phyloP scores from a whole-genome alignment of 352 stramenopile genomes.

The Halophytophthora batemanensis region DNA sequence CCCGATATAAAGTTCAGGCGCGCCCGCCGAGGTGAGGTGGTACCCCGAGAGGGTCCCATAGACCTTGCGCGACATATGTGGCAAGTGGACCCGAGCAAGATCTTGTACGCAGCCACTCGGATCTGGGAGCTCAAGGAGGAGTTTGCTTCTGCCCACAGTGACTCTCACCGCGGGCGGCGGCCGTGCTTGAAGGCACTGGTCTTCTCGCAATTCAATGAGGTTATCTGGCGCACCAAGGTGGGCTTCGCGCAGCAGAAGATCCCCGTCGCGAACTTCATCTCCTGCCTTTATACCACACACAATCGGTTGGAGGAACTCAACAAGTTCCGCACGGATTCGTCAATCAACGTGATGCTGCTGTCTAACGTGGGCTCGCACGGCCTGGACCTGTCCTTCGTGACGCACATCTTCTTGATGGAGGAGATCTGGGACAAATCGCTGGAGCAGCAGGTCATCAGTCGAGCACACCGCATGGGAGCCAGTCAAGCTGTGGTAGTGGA shows the following conservation, averaged over 20 bases:
- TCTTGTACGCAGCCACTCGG: slow-evolving; percentile 50
- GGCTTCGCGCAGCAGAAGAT: slow-evolving; percentile 57
- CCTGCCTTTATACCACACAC: slow-evolving; percentile 19
- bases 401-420: slow-evolving; percentile 96
- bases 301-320: slow-evolving; percentile 35
- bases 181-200: slow-evolving; percentile 61
- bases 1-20: too few species aligned
- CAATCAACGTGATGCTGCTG: slow-evolving; percentile 89
- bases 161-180: neutral
- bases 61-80: too few species aligned
- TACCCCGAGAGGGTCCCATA: too few species aligned
- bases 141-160: slow-evolving; percentile 9
- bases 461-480: slow-evolving; percentile 94
- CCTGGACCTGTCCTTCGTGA: slow-evolving; percentile 96
- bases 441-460: slow-evolving; percentile 92
- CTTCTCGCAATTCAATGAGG: slow-evolving; percentile 68
- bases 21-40: too few species aligned
- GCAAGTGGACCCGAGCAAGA: slow-evolving; percentile 52
- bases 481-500: slow-evolving; percentile 89
- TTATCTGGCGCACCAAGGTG: slow-evolving; percentile 62
- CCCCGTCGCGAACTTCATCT: slow-evolving; percentile 48
- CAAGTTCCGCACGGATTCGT: slow-evolving; percentile 42
- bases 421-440: slow-evolving; percentile 94
- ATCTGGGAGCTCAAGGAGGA: slow-evolving; percentile 44
- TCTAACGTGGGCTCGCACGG: slow-evolving; percentile 91